These are phyloP conservation scores for Lyophyllum shimeji DNA, from an alignment of 768 basidiomycete species.

Conservation along the genomic window DNA sequence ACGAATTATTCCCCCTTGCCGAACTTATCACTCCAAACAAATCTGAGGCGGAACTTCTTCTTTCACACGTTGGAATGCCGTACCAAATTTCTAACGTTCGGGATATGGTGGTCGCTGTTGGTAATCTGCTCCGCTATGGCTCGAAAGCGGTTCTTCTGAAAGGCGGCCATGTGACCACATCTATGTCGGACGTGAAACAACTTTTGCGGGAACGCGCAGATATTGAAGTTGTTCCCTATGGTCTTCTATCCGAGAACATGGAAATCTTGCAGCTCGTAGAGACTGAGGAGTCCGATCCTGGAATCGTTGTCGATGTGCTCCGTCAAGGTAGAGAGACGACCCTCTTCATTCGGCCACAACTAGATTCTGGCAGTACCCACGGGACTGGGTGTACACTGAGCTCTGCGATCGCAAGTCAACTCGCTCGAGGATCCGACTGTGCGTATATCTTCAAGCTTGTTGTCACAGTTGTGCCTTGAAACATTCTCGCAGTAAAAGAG, in stretches of 20 bases:
- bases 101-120: conserved; percentile 62
- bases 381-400: conserved; percentile 94
- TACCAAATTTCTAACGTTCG: conserved; percentile 42
- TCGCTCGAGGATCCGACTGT: conserved; percentile 56
- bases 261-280: conserved; percentile 50
- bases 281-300: conserved; percentile 15
- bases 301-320: conserved; percentile 67
- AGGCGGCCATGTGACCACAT: conserved; percentile 72
- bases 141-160: conserved; percentile 71
- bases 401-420: conserved; percentile 70
- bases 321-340: conserved; percentile 38
- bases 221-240: conserved; percentile 42
- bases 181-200: conserved; percentile 41
- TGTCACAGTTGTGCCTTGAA: neutral
- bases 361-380: conserved; percentile 76
- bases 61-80: conserved; percentile 34
- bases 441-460: neutral
- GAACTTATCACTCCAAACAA: conserved; percentile 84
- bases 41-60: conserved; percentile 72
- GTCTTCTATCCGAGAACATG: conserved; percentile 54
- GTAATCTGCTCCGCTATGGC: conserved; percentile 46
- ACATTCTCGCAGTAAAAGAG: conserved; percentile 42
- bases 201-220: conserved; percentile 27
- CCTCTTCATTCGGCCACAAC: conserved; percentile 58
- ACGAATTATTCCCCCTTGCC: conserved; percentile 69